These are phyloP conservation scores for Mycosarcoma mackinlayi DNA, from an alignment of 1,284 basidiomycete species.

Conservation along the genomic window DNA sequence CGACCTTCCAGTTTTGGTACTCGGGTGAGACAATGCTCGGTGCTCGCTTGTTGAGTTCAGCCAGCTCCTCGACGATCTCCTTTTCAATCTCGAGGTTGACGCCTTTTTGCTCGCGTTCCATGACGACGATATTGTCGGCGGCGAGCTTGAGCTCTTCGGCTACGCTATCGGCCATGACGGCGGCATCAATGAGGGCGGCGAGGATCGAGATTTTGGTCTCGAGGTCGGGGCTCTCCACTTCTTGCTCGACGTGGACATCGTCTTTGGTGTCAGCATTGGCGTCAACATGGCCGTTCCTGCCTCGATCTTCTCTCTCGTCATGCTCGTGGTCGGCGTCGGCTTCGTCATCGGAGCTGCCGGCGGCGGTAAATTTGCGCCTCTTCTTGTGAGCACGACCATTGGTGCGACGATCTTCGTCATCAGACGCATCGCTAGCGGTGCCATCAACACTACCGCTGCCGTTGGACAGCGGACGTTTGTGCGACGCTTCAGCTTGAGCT, in stretches of 20 bases:
- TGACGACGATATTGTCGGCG: constrained; percentile 18
- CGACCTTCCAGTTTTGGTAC: constrained; percentile 42
- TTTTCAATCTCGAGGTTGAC: constrained; percentile 33
- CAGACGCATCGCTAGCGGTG: constrained; percentile 16
- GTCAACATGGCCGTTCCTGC: background rate
- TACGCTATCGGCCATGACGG: constrained; percentile 36
- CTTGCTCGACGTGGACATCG: constrained; percentile 3
- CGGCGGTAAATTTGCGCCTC: constrained; percentile 16
- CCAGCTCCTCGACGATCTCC: constrained; percentile 43
- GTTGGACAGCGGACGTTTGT: constrained; percentile 13
- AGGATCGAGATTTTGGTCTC: constrained; percentile 46
- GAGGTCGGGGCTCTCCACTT: constrained; percentile 31
- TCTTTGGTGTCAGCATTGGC: constrained; percentile 4
- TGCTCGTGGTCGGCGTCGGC: constrained; percentile 2
- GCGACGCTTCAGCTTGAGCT: constrained; percentile 2
- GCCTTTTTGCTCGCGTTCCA: constrained; percentile 24
- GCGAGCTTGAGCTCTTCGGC: constrained; percentile 47
- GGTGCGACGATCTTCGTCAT: constrained; percentile 16
- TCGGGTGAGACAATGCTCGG: constrained; percentile 43
- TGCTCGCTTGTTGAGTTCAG: constrained; percentile 47
- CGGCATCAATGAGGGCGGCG: constrained; percentile 37
- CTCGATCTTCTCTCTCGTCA: background rate
- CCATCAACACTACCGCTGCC: background rate
- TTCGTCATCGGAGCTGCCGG: constrained; percentile 24
- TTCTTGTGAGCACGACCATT: constrained; percentile 17